Conservation (phyloP, 768 basidiomycete genomes). For the Grammothele lineata region DNA sequence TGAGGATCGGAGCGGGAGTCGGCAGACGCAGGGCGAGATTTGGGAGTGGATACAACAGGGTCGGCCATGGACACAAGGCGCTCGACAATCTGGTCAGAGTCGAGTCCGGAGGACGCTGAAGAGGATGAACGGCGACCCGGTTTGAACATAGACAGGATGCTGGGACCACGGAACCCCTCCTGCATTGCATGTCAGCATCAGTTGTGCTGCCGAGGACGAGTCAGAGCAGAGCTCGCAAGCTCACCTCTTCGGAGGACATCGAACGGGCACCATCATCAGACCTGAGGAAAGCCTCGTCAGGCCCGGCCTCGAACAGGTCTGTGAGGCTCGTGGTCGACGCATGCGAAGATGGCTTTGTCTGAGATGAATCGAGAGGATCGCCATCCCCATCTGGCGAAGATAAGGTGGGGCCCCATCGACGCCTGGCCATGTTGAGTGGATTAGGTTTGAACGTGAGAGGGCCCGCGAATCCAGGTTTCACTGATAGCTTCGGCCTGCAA, state of each 20-base stretch:
- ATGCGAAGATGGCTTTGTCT: no score
- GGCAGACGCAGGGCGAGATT: background rate
- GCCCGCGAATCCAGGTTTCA: slow-evolving; percentile 5
- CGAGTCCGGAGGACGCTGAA: slow-evolving; percentile 11
- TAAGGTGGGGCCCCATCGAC: slow-evolving; percentile 21
- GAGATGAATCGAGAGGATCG: no score
- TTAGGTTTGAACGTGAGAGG: slow-evolving; percentile 20
- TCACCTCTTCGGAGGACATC: slow-evolving; percentile 18
- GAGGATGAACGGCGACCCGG: slow-evolving; percentile 13
- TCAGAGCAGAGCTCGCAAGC: slow-evolving; percentile 5
- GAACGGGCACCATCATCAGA: slow-evolving; percentile 6
- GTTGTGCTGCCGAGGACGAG: slow-evolving; percentile 4
- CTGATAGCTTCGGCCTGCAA: background rate
- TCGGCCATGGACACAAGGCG: slow-evolving; percentile 17
- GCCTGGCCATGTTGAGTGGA: slow-evolving; percentile 25
- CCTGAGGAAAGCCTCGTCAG: slow-evolving; percentile 7
- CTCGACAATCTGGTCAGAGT: slow-evolving; percentile 23
- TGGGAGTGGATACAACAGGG: slow-evolving; percentile 1
- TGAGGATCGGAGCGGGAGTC: slow-evolving; percentile 6
- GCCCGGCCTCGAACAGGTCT: slow-evolving; percentile 13
- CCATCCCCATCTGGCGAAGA: background rate
- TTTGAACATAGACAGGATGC: slow-evolving; percentile 13
- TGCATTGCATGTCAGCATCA: slow-evolving; percentile 3
- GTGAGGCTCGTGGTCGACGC: slow-evolving; percentile 5
- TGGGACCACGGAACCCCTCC: slow-evolving; percentile 15